Conservation (phyloP, 2,329 filamentous ascomycete species). For the Parastagonospora nodorum region DNA sequence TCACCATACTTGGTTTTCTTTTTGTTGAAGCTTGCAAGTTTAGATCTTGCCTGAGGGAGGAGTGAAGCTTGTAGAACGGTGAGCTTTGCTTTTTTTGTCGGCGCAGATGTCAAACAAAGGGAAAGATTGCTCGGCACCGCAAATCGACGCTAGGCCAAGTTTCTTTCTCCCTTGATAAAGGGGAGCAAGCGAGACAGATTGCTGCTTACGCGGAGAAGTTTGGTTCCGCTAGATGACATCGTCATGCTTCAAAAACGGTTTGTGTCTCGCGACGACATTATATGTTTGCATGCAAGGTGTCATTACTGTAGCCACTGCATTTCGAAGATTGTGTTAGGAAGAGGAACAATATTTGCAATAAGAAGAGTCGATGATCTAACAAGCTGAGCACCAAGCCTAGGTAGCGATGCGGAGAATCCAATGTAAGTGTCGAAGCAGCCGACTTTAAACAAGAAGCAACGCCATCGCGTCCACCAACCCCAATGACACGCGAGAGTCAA, state of each 20-base stretch:
- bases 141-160: neutral
- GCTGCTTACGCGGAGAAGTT: too few species aligned
- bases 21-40: neutral
- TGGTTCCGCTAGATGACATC: too few species aligned
- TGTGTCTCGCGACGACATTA: too few species aligned
- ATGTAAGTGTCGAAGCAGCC: neutral
- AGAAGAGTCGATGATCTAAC: neutral
- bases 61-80: neutral
- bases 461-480: neutral
- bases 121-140: neutral
- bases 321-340: too few species aligned
- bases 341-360: neutral
- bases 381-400: neutral
- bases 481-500: constrained; percentile 15
- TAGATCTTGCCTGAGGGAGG: neutral
- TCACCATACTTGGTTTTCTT: neutral
- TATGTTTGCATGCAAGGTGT: neutral
- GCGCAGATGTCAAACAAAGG: neutral
- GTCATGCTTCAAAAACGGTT: too few species aligned
- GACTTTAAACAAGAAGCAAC: constrained; percentile 1
- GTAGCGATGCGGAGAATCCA: neutral
- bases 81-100: neutral
- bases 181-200: neutral
- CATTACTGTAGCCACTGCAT: neutral
- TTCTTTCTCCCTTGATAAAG: neutral